Conservation (phyloP, 306 rosid species). For the Cucurbita ficifolia region DNA sequence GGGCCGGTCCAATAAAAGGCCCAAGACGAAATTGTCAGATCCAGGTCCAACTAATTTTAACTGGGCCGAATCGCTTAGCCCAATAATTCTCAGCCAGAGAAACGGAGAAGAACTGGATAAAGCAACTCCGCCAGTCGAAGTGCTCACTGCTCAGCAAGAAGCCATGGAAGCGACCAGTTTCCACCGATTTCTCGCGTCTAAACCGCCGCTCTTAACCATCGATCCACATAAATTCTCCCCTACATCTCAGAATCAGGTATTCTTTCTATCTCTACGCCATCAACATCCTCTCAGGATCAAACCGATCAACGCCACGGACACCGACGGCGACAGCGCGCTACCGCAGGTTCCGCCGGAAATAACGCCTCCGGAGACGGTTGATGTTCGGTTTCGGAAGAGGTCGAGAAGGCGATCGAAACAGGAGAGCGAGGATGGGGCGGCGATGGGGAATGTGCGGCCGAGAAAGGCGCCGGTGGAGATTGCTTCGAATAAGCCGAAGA, state of each 20-base stretch:
- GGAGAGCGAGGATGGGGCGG: slow-evolving; percentile 25
- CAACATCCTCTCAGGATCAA: slow-evolving; percentile 13
- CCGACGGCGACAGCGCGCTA: slow-evolving; percentile 11
- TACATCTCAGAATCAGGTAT: neutral
- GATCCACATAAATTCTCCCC: slow-evolving; percentile 15
- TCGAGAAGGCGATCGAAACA: slow-evolving; percentile 35
- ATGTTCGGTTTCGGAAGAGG: slow-evolving; percentile 43
- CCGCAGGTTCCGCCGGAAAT: slow-evolving; percentile 13
- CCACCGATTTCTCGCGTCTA: slow-evolving; percentile 25
- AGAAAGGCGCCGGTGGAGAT: slow-evolving; percentile 15
- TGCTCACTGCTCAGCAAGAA: neutral
- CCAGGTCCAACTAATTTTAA: neutral
- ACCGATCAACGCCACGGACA: slow-evolving; percentile 19
- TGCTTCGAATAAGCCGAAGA: slow-evolving; percentile 25
- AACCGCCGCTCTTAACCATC: slow-evolving; percentile 25
- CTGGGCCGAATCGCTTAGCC: neutral
- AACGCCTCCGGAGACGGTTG: slow-evolving; percentile 24
- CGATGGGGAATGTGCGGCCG: slow-evolving; percentile 2
- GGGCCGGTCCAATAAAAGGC: neutral
- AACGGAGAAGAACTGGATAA: neutral
- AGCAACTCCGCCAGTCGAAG: neutral
- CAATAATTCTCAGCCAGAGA: neutral
- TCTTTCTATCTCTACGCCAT: slow-evolving; percentile 9
- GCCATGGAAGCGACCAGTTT: slow-evolving; percentile 19
- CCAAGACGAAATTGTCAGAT: neutral